Conservation (phyloP, 768 basidiomycete species). For the Russula griseocarnosa region DNA sequence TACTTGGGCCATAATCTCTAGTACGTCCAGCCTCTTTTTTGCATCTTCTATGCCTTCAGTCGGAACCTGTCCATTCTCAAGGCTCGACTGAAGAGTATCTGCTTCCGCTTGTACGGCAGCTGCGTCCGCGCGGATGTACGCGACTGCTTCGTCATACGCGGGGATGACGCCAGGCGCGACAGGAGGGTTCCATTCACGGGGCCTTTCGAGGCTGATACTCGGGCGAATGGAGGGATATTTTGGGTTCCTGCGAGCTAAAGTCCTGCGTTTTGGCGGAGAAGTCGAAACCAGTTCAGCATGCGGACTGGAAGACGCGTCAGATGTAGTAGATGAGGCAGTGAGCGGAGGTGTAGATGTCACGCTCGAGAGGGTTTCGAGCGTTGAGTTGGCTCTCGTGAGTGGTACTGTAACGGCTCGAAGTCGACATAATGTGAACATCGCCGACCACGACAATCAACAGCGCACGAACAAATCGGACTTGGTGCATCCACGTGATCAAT, state of each 20-base stretch:
- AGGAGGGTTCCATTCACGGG: constrained; percentile 62
- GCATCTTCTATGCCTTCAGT: constrained; percentile 30
- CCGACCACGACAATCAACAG: background rate
- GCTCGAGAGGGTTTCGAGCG: constrained; percentile 5
- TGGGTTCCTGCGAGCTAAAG: constrained; percentile 18
- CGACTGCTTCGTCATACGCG: constrained; percentile 82
- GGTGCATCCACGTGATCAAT: background rate
- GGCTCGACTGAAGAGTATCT: constrained; percentile 34
- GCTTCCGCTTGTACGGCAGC: constrained; percentile 45
- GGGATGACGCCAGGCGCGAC: constrained; percentile 60
- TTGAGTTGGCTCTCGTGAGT: constrained; percentile 25
- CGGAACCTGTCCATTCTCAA: constrained; percentile 26
- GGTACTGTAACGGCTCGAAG: constrained; percentile 14
- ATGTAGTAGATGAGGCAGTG: constrained; percentile 1
- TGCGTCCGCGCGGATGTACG: constrained; percentile 63
- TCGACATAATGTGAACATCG: constrained; percentile 24
- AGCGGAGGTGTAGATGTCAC: constrained; percentile 4
- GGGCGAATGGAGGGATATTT: constrained; percentile 42
- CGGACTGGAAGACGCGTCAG: background rate
- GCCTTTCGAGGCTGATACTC: constrained; percentile 47
- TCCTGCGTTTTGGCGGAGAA: background rate
- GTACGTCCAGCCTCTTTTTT: constrained; percentile 46
- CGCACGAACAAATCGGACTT: too few species aligned
- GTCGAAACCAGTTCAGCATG: background rate
- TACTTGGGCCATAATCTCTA: constrained; percentile 76